These are phyloP conservation scores for Gyrodon lividus DNA, from an alignment of 768 basidiomycete species.

Conservation along the genomic window DNA sequence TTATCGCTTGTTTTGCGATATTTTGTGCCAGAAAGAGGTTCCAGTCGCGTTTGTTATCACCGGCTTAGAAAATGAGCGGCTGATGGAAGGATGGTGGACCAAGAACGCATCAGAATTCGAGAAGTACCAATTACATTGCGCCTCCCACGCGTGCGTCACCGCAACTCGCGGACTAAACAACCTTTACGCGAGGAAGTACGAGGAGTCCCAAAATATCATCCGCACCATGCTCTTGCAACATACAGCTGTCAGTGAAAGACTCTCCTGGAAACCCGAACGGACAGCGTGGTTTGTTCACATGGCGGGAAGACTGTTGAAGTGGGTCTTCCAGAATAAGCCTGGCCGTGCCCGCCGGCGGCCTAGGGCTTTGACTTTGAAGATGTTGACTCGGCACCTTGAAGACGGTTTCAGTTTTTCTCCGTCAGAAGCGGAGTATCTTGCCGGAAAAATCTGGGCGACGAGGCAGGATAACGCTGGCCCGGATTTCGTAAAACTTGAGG, in stretches of 20 bases:
- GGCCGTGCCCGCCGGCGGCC: conserved; percentile 6
- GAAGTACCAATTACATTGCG: conserved; percentile 18
- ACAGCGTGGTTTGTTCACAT: conserved; percentile 24
- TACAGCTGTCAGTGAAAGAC: conserved; percentile 7
- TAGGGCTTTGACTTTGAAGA: conserved; percentile 14
- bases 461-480: conserved; percentile 20
- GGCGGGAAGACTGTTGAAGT: conserved; percentile 18
- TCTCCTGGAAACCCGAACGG: conserved; percentile 24
- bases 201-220: conserved; percentile 30
- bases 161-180: conserved; percentile 29
- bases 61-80: conserved; percentile 30
- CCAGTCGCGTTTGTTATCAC: conserved; percentile 33
- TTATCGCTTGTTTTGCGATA: conserved; percentile 30
- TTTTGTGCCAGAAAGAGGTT: conserved; percentile 31
- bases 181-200: conserved; percentile 28
- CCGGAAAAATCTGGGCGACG: conserved; percentile 22
- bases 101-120: conserved; percentile 33
- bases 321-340: conserved; percentile 16
- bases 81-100: conserved; percentile 36
- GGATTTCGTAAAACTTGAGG: conserved; percentile 20
- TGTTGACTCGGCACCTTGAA: conserved; percentile 23
- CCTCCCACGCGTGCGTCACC: conserved; percentile 40
- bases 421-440: conserved; percentile 22
- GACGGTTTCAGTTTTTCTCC: conserved; percentile 22
- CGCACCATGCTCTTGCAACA: conserved; percentile 21